Percentiles rank a stretch among this genome's conserved stretches.
These are phyloP conservation scores for Penicillium olsonii DNA, from an alignment of 2,329 filamentous ascomycete species.

Conservation along the genomic window DNA sequence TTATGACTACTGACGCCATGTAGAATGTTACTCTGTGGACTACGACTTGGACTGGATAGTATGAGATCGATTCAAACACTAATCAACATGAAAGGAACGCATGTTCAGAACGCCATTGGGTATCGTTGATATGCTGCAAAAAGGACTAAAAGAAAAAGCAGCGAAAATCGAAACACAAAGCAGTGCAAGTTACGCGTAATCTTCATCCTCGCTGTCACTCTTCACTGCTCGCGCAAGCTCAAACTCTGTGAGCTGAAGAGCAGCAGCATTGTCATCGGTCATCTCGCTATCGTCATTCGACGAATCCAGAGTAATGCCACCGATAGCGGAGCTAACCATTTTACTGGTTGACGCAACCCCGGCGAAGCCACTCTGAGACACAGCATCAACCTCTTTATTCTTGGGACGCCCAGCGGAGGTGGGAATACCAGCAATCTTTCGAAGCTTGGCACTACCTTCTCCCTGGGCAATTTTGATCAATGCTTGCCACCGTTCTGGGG, in stretches of 20 bases:
- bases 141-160: background rate
- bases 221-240: background rate
- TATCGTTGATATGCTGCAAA: slow-evolving; percentile 10
- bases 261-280: background rate
- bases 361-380: slow-evolving; percentile 23
- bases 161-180: background rate
- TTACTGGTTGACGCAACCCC: slow-evolving; percentile 40
- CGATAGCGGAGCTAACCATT: slow-evolving; percentile 34
- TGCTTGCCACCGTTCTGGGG: slow-evolving; percentile 50
- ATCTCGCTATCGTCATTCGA: background rate
- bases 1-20: too few species aligned
- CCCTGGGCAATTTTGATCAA: slow-evolving; percentile 49
- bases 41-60: too few species aligned
- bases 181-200: background rate
- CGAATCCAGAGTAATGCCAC: background rate
- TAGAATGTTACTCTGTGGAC: too few species aligned
- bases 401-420: slow-evolving; percentile 10
- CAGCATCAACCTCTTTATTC: background rate
- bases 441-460: slow-evolving; percentile 3
- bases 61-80: too few species aligned
- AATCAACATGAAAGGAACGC: too few species aligned
- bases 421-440: slow-evolving; percentile 25
- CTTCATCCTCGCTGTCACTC: background rate
- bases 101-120: slow-evolving; percentile 6
- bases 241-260: background rate